Evolutionary conservation across 169 alveolate genomes (phyloP), one percentile per base, ranked within the genome.

Genomic region (Eimeria tenella): DNA sequence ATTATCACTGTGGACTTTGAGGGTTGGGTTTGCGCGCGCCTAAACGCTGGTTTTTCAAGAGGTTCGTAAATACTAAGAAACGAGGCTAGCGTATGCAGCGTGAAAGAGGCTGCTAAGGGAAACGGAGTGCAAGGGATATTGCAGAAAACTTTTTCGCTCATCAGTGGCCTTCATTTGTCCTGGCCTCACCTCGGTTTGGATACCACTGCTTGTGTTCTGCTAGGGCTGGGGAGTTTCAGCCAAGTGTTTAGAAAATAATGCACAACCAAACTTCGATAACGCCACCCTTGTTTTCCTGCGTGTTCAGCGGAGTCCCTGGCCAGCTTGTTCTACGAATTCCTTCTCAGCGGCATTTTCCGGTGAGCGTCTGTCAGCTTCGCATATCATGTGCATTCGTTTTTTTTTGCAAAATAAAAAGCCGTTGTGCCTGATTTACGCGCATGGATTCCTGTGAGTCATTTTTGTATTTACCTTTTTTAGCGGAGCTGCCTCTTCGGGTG

Each of bases 1-100:
- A 56, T 83, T 5, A 83, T 83, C n/a, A 83, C 90, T 23, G 77
- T 83, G 56, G 90, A 83, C 42, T 83, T 83, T 42, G 90, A 83
- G 70, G 90, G 90, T 5, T 83, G 90, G 90, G 25, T 60, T 10
- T 83, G 74, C 58, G 90, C 90, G 77, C 90, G 90, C 79, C 70
- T 83, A 13, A 83, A 83, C 50, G 90, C 90, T 31, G 90, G 90
- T 15, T 83, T 83, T 68, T 58, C 90, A 4, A 83, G 90, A 52
- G 90, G 90, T 83, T 56, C 75, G 75, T 52, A 1, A 19, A 13
- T 5, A 65, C 49, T 21, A 56, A 5, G 23, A 68, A 79, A 55
- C 31, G 83, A 21, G 9, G 7, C 81, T 23, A 71, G 23, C 9
- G 23, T 17, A 58, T 73, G 13, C 11, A 49, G 42, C 19, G 31